Conservation (phyloP, 208 protist genomes). For the Leishmania tropica region DNA sequence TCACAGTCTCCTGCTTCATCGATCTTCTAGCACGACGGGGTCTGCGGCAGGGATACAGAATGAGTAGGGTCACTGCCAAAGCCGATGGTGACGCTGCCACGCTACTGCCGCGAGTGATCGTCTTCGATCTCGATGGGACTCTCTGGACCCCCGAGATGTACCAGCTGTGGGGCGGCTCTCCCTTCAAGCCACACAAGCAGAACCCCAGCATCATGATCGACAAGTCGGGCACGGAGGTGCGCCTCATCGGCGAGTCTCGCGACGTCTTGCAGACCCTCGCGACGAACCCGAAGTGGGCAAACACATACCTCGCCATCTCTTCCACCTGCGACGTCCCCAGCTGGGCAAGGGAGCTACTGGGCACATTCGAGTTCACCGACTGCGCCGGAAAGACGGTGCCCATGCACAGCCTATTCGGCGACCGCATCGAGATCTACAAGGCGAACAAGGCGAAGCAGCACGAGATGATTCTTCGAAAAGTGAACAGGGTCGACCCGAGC, state of each 20-base stretch:
- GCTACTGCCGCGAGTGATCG: slow-evolving; percentile 52
- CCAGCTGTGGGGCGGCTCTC: slow-evolving; percentile 77
- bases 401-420: slow-evolving; percentile 74
- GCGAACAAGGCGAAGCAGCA: slow-evolving; percentile 78
- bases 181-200: slow-evolving; percentile 55
- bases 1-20: neutral
- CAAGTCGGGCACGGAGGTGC: slow-evolving; percentile 50
- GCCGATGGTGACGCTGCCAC: neutral
- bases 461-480: slow-evolving; percentile 48
- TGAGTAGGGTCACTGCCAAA: neutral
- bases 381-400: slow-evolving; percentile 34
- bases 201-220: slow-evolving; percentile 66
- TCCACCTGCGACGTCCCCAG: slow-evolving; percentile 87
- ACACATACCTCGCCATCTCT: slow-evolving; percentile 75
- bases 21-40: neutral
- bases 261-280: slow-evolving; percentile 62
- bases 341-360: slow-evolving; percentile 83
- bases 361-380: slow-evolving; percentile 60
- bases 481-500: slow-evolving; percentile 37
- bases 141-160: slow-evolving; percentile 93
- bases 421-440: slow-evolving; percentile 79
- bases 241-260: slow-evolving; percentile 80
- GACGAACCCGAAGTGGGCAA: slow-evolving; percentile 48
- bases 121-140: slow-evolving; percentile 92
- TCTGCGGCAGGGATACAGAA: neutral